These are phyloP conservation scores for Persicaria maculosa DNA, from an alignment of 148 eudicot species.

Conservation along the genomic window DNA sequence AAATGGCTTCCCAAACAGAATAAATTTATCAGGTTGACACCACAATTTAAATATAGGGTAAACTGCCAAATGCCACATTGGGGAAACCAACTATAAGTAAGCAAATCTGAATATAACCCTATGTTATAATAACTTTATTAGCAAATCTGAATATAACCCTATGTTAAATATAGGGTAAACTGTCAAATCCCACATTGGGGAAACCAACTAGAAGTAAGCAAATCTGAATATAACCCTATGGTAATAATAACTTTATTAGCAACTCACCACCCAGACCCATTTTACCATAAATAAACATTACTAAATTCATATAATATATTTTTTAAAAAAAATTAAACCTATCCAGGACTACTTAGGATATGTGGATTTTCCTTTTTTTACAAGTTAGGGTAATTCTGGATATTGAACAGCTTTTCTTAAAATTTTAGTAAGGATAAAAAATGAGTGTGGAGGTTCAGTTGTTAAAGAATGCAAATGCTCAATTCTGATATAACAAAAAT, in stretches of 20 bases:
- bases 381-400: too few relatives aligned
- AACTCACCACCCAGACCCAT: not conserved
- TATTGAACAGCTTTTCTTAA: too few relatives aligned
- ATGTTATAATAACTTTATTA: not conserved
- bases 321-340: not conserved
- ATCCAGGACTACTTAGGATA: not conserved
- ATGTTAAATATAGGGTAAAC: not conserved
- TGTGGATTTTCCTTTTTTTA: too few relatives aligned
- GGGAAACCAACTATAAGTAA: not conserved
- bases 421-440: too few relatives aligned
- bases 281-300: not conserved
- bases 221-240: not conserved
- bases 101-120: not conserved
- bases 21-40: not conserved
- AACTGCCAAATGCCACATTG: not conserved
- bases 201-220: not conserved
- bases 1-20: not conserved
- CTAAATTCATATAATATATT: not conserved
- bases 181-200: not conserved
- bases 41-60: not conserved
- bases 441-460: too few relatives aligned
- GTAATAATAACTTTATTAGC: not conserved
- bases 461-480: too few relatives aligned
- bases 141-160: not conserved
- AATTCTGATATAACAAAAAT: too few relatives aligned